Evolutionary conservation across 805 yeast genomes (phyloP), one percentile per base, ranked within the genome.

Genomic region (Lipomyces yamanashiensis): DNA sequence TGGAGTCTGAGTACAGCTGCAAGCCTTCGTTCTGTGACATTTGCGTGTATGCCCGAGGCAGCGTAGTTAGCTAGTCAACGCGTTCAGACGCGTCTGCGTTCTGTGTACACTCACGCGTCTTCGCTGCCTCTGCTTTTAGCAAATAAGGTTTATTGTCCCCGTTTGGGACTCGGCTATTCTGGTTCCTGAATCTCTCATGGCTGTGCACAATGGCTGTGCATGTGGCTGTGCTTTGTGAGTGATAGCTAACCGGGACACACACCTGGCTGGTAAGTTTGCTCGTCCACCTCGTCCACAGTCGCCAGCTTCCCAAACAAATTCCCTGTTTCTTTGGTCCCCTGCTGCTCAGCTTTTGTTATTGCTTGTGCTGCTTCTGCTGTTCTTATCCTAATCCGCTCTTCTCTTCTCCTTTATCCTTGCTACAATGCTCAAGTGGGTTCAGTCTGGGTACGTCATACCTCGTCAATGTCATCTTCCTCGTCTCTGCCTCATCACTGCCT

Each of bases 371-470:
- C 12, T 15, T 19, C 7, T 43, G 23, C 49, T 8, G 1, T 12
- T 23, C 57, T n/a, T n/a, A 4, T 9, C 19, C 47, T 43, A n/a
- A 15, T 43, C 19, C 10, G 10, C 17, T 10, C 43, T 40, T 39
- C 9, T 45, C 13, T 7, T 39, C 15, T 9, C 15, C 17, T 28
- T 19, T 37, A 6, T 39, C n/a, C 2, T 47, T 47, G 19, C 36
- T n/a, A 54, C 33, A 41, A 87, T 88, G 92, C 78, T 88, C 58
- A 87, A 86, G 84, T 88, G 92, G 92, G 88, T 88, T 64, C 92
- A 88, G 79, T 87, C 91, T 55, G 67, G 87, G 79, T 75, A 69
- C 37, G 73, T 75, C 61, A n/a, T 54, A n/a, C 19, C n/a, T 36
- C n/a, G 45, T 37, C 40, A 37, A 37, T 37, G 12, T 8, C 19